A percentile compares a stretch with the other conserved stretches of the same genome.
Evolutionary conservation across 495 filamentous ascomycete species (phyloP).

Genomic region (Terfezia boudieri): DNA sequence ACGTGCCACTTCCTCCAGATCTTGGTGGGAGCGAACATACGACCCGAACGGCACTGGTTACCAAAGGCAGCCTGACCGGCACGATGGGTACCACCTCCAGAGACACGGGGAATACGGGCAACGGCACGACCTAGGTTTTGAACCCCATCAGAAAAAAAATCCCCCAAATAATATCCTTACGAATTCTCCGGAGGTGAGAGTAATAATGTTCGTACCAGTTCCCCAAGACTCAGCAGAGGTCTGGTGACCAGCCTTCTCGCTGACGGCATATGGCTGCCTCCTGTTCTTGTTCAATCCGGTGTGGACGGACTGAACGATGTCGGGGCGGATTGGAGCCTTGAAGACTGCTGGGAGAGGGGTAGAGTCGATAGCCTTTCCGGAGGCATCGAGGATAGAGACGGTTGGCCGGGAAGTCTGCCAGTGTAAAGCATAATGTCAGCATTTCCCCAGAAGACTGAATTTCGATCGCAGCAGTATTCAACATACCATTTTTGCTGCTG

Average conservation of each 20-base stretch:
- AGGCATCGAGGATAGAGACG: constrained; percentile 78
- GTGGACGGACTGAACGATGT: constrained; percentile 96
- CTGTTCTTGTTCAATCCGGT: constrained; percentile 99
- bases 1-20: constrained; percentile 99
- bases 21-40: constrained; percentile 99
- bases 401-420: constrained; percentile 71
- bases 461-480: no score
- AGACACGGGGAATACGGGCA: constrained; percentile 99
- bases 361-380: constrained; percentile 69
- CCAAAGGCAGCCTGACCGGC: constrained; percentile 98
- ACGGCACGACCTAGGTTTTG: constrained; percentile 67
- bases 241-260: constrained; percentile 99
- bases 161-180: neutral
- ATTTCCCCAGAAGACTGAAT: neutral
- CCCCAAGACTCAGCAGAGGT: constrained; percentile 99
- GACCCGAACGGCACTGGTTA: constrained; percentile 98
- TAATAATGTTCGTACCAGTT: constrained; percentile 58
- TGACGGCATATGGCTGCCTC: constrained; percentile 97
- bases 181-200: constrained; percentile 1
- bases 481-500: no score
- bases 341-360: constrained; percentile 87
- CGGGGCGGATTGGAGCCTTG: constrained; percentile 83
- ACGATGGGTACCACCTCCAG: constrained; percentile 98
- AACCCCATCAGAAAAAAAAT: neutral
- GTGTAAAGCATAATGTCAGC: neutral